phyloP scores from a whole-genome alignment of 2,329 filamentous ascomycete genomes.

The Claviceps sp. region DNA sequence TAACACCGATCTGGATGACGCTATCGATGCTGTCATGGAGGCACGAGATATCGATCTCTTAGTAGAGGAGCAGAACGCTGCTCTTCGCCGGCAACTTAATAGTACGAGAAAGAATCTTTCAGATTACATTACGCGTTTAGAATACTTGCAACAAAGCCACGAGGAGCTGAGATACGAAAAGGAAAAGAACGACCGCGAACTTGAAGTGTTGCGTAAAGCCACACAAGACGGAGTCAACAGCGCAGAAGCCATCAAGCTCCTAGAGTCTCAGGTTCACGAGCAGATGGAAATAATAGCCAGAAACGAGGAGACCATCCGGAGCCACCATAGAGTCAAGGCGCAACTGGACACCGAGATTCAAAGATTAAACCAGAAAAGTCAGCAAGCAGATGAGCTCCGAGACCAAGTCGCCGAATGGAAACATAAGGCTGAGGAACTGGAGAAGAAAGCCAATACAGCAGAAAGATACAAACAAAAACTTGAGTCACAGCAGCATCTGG shows the following conservation, averaged over 20 bases:
- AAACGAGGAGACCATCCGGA: conserved; percentile 43
- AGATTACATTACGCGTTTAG: conserved; percentile 45
- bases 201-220: conserved; percentile 35
- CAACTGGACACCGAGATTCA: conserved; percentile 45
- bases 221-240: conserved; percentile 38
- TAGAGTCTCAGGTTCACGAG: conserved; percentile 47
- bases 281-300: conserved; percentile 57
- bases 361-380: conserved; percentile 30
- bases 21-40: conserved; percentile 26
- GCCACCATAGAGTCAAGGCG: conserved; percentile 23
- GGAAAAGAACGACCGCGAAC: conserved; percentile 41
- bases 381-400: conserved; percentile 36
- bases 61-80: conserved; percentile 41
- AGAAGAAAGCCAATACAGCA: conserved; percentile 49
- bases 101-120: conserved; percentile 42
- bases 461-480: conserved; percentile 52
- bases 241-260: conserved; percentile 36
- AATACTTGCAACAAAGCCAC: conserved; percentile 46
- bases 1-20: conserved; percentile 26
- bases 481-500: conserved; percentile 40
- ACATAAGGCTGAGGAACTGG: conserved; percentile 43
- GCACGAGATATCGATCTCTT: conserved; percentile 41
- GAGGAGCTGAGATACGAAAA: conserved; percentile 54
- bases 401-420: conserved; percentile 48
- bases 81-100: conserved; percentile 37